Percentiles rank a stretch among this genome's conserved stretches.
These are phyloP conservation scores for Fusarium zealandicum DNA, from an alignment of 2,329 filamentous ascomycete species.

Conservation along the genomic window DNA sequence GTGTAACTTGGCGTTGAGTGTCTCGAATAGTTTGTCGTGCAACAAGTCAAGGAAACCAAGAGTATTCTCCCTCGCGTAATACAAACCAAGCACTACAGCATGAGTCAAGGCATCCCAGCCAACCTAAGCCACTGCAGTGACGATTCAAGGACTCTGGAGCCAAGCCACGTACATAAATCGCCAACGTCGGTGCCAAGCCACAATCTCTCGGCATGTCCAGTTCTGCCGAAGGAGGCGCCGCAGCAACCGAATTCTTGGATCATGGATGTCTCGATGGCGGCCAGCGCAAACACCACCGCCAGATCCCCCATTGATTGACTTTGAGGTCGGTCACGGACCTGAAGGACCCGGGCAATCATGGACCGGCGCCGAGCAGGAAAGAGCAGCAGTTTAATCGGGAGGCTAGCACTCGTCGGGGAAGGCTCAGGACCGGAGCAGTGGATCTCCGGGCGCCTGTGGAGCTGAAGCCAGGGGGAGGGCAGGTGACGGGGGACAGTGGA, in stretches of 20 bases:
- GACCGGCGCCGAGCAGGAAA: conserved; percentile 2
- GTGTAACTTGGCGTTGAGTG: neutral
- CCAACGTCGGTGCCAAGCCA: neutral
- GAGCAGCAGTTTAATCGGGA: conserved; percentile 1
- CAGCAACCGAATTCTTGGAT: neutral
- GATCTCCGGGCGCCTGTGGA: neutral
- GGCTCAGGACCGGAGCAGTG: conserved; percentile 1
- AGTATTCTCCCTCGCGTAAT: neutral
- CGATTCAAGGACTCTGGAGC: neutral
- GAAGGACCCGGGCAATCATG: conserved; percentile 6
- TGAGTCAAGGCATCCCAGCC: no score
- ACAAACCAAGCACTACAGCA: neutral
- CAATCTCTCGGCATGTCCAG: neutral
- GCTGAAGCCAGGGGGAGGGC: neutral
- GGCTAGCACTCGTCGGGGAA: conserved; percentile 4
- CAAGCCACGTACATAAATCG: conserved; percentile 4
- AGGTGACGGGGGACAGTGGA: conserved; percentile 2
- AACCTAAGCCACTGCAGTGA: conserved; percentile 6
- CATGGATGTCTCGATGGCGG: neutral
- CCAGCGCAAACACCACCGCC: neutral
- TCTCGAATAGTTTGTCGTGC: neutral
- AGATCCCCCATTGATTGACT: conserved; percentile 2
- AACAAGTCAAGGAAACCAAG: no score
- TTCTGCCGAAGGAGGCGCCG: neutral
- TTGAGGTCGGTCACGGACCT: conserved; percentile 8